Conservation (phyloP, 2,329 filamentous ascomycete species). For the Alternaria longipes region DNA sequence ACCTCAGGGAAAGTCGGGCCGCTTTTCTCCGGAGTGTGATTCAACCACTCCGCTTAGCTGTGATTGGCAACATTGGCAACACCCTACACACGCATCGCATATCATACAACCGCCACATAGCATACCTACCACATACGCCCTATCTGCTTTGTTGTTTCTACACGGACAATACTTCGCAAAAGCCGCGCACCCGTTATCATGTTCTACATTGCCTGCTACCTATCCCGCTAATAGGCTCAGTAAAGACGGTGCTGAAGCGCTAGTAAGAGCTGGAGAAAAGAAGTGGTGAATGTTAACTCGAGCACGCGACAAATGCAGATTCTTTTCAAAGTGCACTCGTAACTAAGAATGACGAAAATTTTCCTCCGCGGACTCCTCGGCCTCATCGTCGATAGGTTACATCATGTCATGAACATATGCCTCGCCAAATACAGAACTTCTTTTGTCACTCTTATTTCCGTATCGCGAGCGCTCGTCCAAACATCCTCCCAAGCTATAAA, state of each 20-base stretch:
- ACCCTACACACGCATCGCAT: not conserved
- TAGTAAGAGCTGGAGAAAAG: too few relatives aligned
- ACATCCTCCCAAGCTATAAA: not conserved
- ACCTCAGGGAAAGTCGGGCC: conserved; percentile 26
- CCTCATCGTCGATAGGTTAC: not conserved
- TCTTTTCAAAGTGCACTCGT: too few relatives aligned
- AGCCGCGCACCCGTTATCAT: too few relatives aligned
- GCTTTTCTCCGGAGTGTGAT: conserved; percentile 28
- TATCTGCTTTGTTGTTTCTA: not conserved
- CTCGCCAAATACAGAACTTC: not conserved
- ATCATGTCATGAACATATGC: not conserved
- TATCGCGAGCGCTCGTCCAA: not conserved
- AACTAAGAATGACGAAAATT: not conserved
- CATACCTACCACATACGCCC: not conserved
- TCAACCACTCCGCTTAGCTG: not conserved
- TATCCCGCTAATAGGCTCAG: too few relatives aligned
- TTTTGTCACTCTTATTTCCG: not conserved
- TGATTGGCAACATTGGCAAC: not conserved
- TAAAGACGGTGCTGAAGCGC: too few relatives aligned
- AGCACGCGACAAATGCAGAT: too few relatives aligned
- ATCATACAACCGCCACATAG: not conserved
- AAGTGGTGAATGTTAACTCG: too few relatives aligned
- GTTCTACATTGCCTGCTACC: too few relatives aligned
- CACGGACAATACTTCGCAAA: too few relatives aligned
- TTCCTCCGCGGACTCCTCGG: not conserved